These are phyloP conservation scores for Cystobasidium pallidum DNA, from an alignment of 1,284 basidiomycete species.

Conservation along the genomic window DNA sequence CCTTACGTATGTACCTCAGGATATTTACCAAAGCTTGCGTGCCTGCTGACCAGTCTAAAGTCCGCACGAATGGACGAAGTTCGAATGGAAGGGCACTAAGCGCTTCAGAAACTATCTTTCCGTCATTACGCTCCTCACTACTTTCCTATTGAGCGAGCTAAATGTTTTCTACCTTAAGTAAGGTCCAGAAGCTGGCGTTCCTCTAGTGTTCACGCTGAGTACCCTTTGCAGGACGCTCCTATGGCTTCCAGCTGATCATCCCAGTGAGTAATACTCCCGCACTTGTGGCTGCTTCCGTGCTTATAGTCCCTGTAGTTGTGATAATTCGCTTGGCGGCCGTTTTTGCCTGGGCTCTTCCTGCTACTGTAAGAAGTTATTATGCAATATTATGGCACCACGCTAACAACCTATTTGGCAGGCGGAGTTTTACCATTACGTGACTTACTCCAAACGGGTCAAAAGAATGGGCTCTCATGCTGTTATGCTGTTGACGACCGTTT, in stretches of 20 bases:
- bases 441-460: conserved; percentile 65
- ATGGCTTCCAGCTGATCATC: conserved; percentile 70
- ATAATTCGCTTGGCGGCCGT: conserved; percentile 72
- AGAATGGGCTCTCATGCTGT: conserved; percentile 85
- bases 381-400: conserved; percentile 63
- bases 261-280: conserved; percentile 58
- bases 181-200: too few relatives aligned
- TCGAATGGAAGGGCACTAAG: conserved; percentile 80
- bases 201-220: neutral
- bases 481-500: conserved; percentile 75
- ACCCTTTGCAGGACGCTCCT: conserved; percentile 64
- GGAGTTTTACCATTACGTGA: conserved; percentile 42
- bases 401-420: conserved; percentile 74
- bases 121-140: conserved; percentile 71
- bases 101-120: conserved; percentile 73
- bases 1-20: conserved; percentile 61
- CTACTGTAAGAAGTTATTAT: conserved; percentile 63
- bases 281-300: neutral
- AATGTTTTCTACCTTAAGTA: conserved; percentile 58
- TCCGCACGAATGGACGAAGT: conserved; percentile 71
- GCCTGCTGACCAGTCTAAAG: neutral
- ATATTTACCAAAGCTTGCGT: conserved; percentile 62
- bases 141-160: conserved; percentile 67
- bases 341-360: conserved; percentile 78
- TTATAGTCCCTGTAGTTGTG: conserved; percentile 66